phyloP scores from a whole-genome alignment of 768 basidiomycete species.

The Podaxis mareebaensis region DNA sequence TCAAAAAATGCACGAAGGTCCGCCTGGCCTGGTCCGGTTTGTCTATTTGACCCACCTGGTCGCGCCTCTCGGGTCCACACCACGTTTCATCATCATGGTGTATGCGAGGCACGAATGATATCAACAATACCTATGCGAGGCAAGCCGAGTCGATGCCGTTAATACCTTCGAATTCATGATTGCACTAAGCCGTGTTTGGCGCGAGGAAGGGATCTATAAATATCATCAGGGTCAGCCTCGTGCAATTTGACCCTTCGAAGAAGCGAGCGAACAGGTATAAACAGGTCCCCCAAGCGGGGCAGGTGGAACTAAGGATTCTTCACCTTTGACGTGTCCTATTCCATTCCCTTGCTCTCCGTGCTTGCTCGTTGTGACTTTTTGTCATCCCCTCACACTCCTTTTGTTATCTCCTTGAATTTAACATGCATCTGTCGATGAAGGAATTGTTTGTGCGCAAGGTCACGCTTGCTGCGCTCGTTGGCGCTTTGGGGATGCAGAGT shows the following conservation, averaged over 20 bases:
- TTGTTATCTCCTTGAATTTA: not conserved
- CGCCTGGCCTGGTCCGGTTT: not conserved
- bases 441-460: slow-evolving; percentile 2
- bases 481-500: slow-evolving; percentile 6
- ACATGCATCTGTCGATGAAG: not conserved
- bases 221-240: not conserved
- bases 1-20: not conserved
- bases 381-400: slow-evolving; percentile 8
- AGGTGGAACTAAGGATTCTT: not conserved
- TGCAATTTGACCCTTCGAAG: not conserved
- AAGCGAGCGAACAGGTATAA: slow-evolving; percentile 4
- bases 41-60: not conserved
- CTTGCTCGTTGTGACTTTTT: not conserved
- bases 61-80: not conserved
- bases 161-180: not conserved
- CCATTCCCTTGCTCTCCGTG: not conserved
- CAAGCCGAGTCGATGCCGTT: not conserved
- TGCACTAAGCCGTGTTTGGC: not conserved
- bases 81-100: not conserved
- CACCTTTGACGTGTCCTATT: slow-evolving; percentile 1
- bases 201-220: not conserved
- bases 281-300: not conserved
- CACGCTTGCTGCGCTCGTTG: slow-evolving; percentile 1
- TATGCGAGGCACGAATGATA: not conserved
- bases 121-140: not conserved